A percentile compares a stretch with the other conserved stretches of the same genome.
Evolutionary conservation across 495 filamentous ascomycete species (phyloP).

Genomic region (Lineolata rhizophorae): DNA sequence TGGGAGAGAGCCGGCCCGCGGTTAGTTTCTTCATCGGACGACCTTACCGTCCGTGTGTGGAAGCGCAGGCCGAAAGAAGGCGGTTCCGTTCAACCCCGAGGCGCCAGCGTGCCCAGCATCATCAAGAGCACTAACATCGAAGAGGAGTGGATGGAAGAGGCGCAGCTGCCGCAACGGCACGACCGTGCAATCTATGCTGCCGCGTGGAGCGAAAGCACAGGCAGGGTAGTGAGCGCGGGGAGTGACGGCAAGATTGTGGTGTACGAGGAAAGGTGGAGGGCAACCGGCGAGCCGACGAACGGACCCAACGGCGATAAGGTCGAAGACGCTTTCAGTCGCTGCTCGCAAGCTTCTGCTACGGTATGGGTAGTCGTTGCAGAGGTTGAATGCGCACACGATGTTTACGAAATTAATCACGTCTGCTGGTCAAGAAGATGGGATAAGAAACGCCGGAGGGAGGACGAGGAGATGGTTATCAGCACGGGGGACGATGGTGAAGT

Average conservation of each 20-base stretch:
- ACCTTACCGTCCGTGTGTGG: constrained; percentile 61
- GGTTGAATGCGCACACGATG: constrained; percentile 52
- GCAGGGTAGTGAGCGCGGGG: constrained; percentile 59
- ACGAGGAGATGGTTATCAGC: constrained; percentile 35
- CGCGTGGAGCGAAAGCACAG: constrained; percentile 53
- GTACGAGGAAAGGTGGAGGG: constrained; percentile 38
- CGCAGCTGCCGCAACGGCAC: constrained; percentile 48
- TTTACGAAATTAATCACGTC: constrained; percentile 84
- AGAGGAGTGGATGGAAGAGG: constrained; percentile 64
- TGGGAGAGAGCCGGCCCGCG: constrained; percentile 33
- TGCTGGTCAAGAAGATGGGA: constrained; percentile 40
- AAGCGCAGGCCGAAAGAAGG: constrained; percentile 32
- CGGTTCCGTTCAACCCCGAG: no score
- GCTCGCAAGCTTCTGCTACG: no score
- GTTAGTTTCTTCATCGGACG: constrained; percentile 59
- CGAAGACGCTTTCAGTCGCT: no score
- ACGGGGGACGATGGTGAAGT: constrained; percentile 40
- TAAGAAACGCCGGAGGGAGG: constrained; percentile 9
- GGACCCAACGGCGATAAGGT: constrained; percentile 4
- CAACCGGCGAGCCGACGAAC: constrained; percentile 19
- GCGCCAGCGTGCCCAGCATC: constrained; percentile 60
- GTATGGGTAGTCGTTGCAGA: constrained; percentile 45
- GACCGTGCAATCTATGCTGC: constrained; percentile 62
- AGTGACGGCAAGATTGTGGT: constrained; percentile 70
- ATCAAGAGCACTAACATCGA: constrained; percentile 45